Conservation (phyloP, 23 red algal genomes). For the Agarophyton chilense region DNA sequence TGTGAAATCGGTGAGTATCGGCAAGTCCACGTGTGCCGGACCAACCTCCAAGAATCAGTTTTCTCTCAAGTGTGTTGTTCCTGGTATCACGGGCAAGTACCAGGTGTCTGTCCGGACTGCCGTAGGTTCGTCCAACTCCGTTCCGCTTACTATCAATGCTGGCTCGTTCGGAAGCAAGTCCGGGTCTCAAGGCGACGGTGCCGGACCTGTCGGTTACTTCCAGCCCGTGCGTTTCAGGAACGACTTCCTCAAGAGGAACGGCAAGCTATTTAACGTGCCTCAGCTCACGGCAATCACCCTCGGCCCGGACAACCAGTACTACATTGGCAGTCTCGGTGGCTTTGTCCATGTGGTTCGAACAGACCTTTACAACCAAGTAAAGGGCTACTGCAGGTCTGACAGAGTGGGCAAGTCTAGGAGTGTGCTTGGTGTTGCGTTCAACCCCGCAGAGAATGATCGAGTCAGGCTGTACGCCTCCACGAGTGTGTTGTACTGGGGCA, state of each 20-base stretch:
- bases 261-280: conserved; percentile 34
- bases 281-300: conserved; percentile 63
- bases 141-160: conserved; percentile 16
- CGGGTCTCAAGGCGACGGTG: not conserved
- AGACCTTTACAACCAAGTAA: conserved; percentile 31
- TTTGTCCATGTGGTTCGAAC: conserved; percentile 55
- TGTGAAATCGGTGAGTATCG: conserved; percentile 18
- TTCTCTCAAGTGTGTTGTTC: conserved; percentile 41
- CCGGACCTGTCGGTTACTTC: conserved; percentile 48
- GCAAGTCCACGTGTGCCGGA: conserved; percentile 32
- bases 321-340: conserved; percentile 62
- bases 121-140: conserved; percentile 25
- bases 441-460: conserved; percentile 44
- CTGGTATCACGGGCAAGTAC: conserved; percentile 32
- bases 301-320: conserved; percentile 67
- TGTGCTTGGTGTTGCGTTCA: conserved; percentile 73
- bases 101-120: conserved; percentile 22
- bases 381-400: conserved; percentile 48
- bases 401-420: conserved; percentile 46
- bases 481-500: conserved; percentile 57
- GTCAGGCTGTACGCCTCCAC: conserved; percentile 49
- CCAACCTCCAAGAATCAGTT: conserved; percentile 35
- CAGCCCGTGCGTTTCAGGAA: conserved; percentile 45
- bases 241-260: conserved; percentile 44
- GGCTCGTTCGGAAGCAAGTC: conserved; percentile 22